Base-by-base conservation (phyloP, 164 flowering plant genomes). In the Malania oleifera region DNA sequence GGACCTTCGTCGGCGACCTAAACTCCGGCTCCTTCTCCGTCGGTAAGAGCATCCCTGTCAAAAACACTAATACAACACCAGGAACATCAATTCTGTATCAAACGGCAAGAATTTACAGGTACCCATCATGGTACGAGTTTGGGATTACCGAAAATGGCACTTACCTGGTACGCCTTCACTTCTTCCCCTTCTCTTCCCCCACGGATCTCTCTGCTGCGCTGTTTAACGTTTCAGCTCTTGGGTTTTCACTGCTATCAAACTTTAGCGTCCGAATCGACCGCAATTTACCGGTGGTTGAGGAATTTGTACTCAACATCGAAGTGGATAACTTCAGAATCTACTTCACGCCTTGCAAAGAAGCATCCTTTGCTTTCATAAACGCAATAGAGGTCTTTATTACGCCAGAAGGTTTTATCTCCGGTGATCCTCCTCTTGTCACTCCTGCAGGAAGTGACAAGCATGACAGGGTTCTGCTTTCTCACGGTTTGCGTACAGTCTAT, bases 91-190 rank as follows among this genome's bases (percentile, higher is more conserved):
- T 54, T 27, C 62, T 79, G 26, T 73, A 75, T 26, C 67, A 56
- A 44, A 75, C 77, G 19, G 85, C 79, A 0, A 68, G 79, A 58
- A 7, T 72, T 61, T 75, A 67, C 75, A 46, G 12, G 1, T 50
- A 40, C 4, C 24, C 52, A 3, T 70, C 74, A 27, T 56, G 57
- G 7, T 81, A 72, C 43, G 54, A 64, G 28, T 50, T 80, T 31
- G 25, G 59, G 2, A 41, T 65, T 43, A 19, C 14, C 49, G 41
- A 49, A 23, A 56, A 29, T 34, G 71, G 72, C 45, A 56, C 54
- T 3, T 63, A 73, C 43, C 2, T 81, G 44, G 54, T 81, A 52
- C 83, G 86, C 61, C 73, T 81, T 34, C 86, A 79, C 60, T 81
- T 78, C 72, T 66, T 11, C 37, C 61, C 75, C 51, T 71, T 73